Evolutionary conservation across 495 filamentous ascomycete species (phyloP).

Genomic region (Penicillium robsamsonii): DNA sequence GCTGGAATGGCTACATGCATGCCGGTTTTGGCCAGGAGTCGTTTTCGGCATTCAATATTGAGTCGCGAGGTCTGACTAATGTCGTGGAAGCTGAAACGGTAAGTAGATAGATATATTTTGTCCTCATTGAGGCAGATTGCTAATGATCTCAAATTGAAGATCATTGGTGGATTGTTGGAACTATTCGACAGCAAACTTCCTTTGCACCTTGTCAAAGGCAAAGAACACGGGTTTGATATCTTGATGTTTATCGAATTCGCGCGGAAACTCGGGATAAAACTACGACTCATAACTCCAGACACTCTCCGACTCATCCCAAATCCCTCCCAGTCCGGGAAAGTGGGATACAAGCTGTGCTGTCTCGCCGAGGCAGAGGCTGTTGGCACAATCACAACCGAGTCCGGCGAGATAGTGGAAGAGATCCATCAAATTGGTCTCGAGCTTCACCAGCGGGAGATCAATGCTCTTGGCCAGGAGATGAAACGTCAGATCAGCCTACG

Average conservation of each 20-base stretch:
- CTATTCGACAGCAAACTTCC: constrained; percentile 29
- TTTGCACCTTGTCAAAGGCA: constrained; percentile 36
- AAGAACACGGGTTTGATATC: constrained; percentile 36
- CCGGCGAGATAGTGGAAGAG: constrained; percentile 32
- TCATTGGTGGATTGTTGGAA: constrained; percentile 16
- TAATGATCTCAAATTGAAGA: constrained; percentile 10
- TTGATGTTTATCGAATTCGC: constrained; percentile 29
- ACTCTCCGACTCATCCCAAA: constrained; percentile 21
- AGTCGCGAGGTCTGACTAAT: constrained; percentile 11
- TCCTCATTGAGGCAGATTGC: neutral
- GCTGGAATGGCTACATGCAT: constrained; percentile 37
- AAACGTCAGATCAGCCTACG: constrained; percentile 16
- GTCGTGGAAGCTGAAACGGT: neutral
- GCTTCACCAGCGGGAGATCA: constrained; percentile 43
- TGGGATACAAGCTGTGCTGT: constrained; percentile 27
- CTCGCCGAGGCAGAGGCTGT: constrained; percentile 4
- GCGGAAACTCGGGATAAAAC: constrained; percentile 15
- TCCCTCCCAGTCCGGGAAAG: neutral
- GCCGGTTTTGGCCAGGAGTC: constrained; percentile 19
- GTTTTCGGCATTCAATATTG: neutral
- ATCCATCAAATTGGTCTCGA: constrained; percentile 42
- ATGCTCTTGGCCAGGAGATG: constrained; percentile 26
- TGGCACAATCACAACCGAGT: neutral
- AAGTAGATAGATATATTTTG: neutral
- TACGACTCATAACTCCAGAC: constrained; percentile 18